These are phyloP conservation scores for Hansenula sp. DNA, from an alignment of 1,139 yeast genomes.

Conservation along the genomic window DNA sequence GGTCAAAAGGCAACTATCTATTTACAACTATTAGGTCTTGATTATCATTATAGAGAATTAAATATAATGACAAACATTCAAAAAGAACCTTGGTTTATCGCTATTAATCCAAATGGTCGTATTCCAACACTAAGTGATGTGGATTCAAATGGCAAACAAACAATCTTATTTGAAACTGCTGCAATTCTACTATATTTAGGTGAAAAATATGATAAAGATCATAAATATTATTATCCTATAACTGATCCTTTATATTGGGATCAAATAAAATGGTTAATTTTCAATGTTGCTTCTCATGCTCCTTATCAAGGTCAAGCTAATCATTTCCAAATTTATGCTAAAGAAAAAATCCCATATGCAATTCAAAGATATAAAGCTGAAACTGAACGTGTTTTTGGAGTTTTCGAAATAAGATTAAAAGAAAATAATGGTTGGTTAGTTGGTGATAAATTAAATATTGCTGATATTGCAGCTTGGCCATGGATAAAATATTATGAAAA, in stretches of 20 bases:
- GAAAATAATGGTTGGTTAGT: constrained; percentile 44
- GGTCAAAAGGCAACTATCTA: constrained; percentile 45
- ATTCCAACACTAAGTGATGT: constrained; percentile 41
- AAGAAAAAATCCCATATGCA: constrained; percentile 43
- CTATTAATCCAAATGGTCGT: constrained; percentile 44
- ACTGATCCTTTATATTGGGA: constrained; percentile 39
- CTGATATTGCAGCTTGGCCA: constrained; percentile 44
- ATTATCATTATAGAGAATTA: constrained; percentile 38
- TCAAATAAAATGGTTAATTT: constrained; percentile 46
- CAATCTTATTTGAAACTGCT: constrained; percentile 45
- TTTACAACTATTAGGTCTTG: constrained; percentile 40
- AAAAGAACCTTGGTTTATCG: constrained; percentile 35
- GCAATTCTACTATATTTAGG: constrained; percentile 52
- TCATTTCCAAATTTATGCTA: constrained; percentile 40
- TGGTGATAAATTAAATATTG: constrained; percentile 47
- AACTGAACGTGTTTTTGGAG: constrained; percentile 45
- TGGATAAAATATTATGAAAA: constrained; percentile 38
- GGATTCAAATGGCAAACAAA: constrained; percentile 29
- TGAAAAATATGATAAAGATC: constrained; percentile 44
- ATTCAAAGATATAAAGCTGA: constrained; percentile 45
- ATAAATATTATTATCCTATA: constrained; percentile 39
- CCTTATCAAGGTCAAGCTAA: constrained; percentile 58
- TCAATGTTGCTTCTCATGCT: constrained; percentile 56
- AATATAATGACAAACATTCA: constrained; percentile 34
- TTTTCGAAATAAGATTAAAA: constrained; percentile 41